These are phyloP conservation scores for Noccaea caerulescens DNA, from an alignment of 345 rosid species.

Conservation along the genomic window DNA sequence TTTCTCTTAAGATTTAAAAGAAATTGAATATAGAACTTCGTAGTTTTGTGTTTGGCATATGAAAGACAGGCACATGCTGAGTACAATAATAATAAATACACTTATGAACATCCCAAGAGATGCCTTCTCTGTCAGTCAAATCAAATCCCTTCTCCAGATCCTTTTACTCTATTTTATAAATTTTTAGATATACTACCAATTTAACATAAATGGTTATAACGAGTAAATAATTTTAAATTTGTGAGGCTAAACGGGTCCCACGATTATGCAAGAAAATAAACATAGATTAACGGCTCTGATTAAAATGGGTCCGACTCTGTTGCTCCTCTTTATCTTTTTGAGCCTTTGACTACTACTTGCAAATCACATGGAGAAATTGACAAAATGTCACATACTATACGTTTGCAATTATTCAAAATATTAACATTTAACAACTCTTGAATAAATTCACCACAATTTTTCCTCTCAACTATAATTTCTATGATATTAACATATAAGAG, in stretches of 20 bases:
- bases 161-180: neutral
- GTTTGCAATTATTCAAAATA: slow-evolving; percentile 13
- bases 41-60: slow-evolving; percentile 31
- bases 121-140: slow-evolving; percentile 40
- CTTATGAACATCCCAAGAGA: slow-evolving; percentile 46
- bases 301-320: slow-evolving; percentile 18
- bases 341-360: slow-evolving; percentile 30
- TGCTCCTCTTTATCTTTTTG: slow-evolving; percentile 29
- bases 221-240: slow-evolving; percentile 3
- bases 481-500: neutral
- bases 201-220: neutral
- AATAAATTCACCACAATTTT: neutral
- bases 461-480: neutral
- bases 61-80: slow-evolving; percentile 44
- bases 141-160: slow-evolving; percentile 35
- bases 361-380: slow-evolving; percentile 39
- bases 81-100: slow-evolving; percentile 34
- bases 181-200: too few species aligned
- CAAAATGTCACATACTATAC: slow-evolving; percentile 8
- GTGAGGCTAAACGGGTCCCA: slow-evolving; percentile 21
- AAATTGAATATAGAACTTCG: neutral
- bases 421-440: neutral
- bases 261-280: slow-evolving; percentile 16
- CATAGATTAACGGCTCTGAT: slow-evolving; percentile 33
- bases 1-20: neutral